A percentile compares a stretch with the other conserved stretches of the same genome.
Evolutionary conservation across 352 stramenopile genomes (phyloP).

Genomic region (Pythium sukuiense): DNA sequence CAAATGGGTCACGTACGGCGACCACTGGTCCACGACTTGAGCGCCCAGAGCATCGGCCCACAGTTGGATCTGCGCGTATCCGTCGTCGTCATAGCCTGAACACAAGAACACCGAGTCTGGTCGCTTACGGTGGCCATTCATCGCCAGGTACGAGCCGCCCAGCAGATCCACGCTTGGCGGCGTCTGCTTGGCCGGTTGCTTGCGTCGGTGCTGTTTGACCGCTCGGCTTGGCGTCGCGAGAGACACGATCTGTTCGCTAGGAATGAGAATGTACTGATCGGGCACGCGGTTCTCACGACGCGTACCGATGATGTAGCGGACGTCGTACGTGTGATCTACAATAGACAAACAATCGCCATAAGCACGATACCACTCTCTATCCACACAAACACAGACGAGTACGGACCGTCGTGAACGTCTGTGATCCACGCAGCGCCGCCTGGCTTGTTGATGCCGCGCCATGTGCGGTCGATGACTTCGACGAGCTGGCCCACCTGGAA

Average conservation of each 20-base stretch:
- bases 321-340: conserved; percentile 36
- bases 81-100: conserved; percentile 29
- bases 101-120: conserved; percentile 37
- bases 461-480: conserved; percentile 84
- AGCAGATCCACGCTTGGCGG: conserved; percentile 32
- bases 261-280: conserved; percentile 30
- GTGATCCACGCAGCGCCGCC: conserved; percentile 85
- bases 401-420: conserved; percentile 46
- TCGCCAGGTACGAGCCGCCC: not conserved
- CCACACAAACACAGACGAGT: not conserved
- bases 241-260: conserved; percentile 26
- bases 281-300: conserved; percentile 25
- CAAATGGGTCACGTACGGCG: conserved; percentile 69
- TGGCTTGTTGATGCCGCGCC: conserved; percentile 91
- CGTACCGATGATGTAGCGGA: conserved; percentile 40
- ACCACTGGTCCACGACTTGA: conserved; percentile 36
- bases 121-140: not conserved
- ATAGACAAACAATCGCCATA: not conserved
- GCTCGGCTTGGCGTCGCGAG: conserved; percentile 21
- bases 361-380: not conserved
- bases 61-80: conserved; percentile 19
- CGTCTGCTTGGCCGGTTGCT: conserved; percentile 20
- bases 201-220: conserved; percentile 30
- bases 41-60: conserved; percentile 26
- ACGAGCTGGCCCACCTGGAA: conserved; percentile 80